Percentiles rank a stretch among this genome's conserved stretches.
Conservation (phyloP, 495 filamentous ascomycete species). For the Penicillium lagena region DNA sequence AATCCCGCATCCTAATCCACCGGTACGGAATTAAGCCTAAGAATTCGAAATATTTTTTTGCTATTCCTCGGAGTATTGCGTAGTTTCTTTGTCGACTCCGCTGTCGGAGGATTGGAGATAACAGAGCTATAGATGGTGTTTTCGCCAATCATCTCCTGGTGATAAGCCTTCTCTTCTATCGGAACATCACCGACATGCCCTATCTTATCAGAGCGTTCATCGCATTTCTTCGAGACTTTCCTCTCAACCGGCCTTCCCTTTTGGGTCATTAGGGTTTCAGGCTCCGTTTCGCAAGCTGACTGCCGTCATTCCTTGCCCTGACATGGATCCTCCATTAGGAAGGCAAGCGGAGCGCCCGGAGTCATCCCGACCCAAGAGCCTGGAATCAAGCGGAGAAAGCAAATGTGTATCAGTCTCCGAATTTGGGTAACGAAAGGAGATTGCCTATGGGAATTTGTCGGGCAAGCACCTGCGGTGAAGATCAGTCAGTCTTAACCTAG, state of each 20-base stretch:
- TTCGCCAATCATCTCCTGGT: conserved; percentile 4
- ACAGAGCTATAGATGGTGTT: no score
- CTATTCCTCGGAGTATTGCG: no score
- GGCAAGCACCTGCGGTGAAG: no score
- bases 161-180: conserved; percentile 5
- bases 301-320: not conserved
- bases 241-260: conserved; percentile 24
- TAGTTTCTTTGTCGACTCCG: not conserved
- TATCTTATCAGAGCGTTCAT: not conserved
- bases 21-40: no score
- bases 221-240: not conserved
- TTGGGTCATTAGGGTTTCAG: conserved; percentile 2
- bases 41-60: no score
- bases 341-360: conserved; percentile 3
- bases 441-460: not conserved
- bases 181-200: not conserved
- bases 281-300: no score
- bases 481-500: no score
- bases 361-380: no score
- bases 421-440: conserved; percentile 1
- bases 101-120: not conserved
- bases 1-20: no score
- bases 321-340: conserved; percentile 5
- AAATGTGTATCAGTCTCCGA: not conserved
- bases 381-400: no score